A percentile compares a stretch with the other conserved stretches of the same genome.
Evolutionary conservation across 192 early-diverging fungal species (phyloP).

Genomic region (Lunasporangiospora selenospora): DNA sequence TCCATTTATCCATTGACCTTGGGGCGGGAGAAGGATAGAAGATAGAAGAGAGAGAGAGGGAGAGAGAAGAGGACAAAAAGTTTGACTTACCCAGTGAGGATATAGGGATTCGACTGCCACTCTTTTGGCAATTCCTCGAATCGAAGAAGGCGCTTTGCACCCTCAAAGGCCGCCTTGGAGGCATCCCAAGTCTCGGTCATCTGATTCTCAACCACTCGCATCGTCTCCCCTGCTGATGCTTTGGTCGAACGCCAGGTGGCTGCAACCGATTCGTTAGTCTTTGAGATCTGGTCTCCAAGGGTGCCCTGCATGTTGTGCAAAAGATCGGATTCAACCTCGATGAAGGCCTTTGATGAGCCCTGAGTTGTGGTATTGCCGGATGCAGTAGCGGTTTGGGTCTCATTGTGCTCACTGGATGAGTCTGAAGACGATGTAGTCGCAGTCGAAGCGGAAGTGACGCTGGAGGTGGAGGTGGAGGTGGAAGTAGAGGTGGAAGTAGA

Average conservation of each 20-base stretch:
- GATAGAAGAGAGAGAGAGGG: neutral
- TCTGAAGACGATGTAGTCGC: neutral
- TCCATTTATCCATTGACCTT: too few species aligned
- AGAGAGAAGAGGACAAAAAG: neutral
- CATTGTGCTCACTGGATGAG: neutral
- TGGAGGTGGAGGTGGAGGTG: neutral
- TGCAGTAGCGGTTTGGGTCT: neutral
- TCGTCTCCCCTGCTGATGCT: conserved; percentile 55
- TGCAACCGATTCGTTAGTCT: conserved; percentile 35
- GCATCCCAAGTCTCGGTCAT: conserved; percentile 64
- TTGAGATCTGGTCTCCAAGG: conserved; percentile 29
- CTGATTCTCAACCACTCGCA: conserved; percentile 57
- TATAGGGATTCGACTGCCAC: conserved; percentile 69
- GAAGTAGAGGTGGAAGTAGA: conserved; percentile 1
- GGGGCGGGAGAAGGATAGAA: conserved; percentile 47
- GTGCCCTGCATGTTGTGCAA: conserved; percentile 44
- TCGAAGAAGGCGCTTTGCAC: conserved; percentile 60
- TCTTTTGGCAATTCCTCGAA: conserved; percentile 65
- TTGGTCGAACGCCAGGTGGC: conserved; percentile 62
- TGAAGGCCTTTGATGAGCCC: conserved; percentile 16
- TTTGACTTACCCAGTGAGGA: conserved; percentile 55
- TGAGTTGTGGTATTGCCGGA: conserved; percentile 1
- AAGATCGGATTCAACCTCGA: conserved; percentile 42
- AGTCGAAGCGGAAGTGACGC: neutral
- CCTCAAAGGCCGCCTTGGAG: conserved; percentile 60